Evolutionary conservation across 805 yeast genomes (phyloP).

Genomic region (Saturnispora besseyi): DNA sequence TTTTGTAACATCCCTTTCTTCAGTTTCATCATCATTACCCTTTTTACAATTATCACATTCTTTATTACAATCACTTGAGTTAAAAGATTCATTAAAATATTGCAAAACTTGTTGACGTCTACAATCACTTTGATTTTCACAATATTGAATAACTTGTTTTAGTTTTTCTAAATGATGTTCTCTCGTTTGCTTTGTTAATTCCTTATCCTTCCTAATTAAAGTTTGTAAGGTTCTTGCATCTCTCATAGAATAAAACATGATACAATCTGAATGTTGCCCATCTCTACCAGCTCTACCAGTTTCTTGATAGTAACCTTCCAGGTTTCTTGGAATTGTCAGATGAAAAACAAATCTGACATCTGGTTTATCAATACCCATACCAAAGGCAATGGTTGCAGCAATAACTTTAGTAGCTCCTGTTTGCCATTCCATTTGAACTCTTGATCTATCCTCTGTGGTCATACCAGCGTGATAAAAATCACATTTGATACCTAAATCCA

Average conservation of each 20-base stretch:
- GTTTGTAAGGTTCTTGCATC: constrained; percentile 73
- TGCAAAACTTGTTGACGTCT: constrained; percentile 82
- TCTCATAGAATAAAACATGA: constrained; percentile 68
- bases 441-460: constrained; percentile 61
- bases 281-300: constrained; percentile 99
- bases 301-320: constrained; percentile 96
- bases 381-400: constrained; percentile 97
- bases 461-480: constrained; percentile 94
- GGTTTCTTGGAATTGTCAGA: constrained; percentile 74
- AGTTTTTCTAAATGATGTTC: constrained; percentile 72
- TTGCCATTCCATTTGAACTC: constrained; percentile 82
- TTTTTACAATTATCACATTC: constrained; percentile 82
- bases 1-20: constrained; percentile 59
- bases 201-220: constrained; percentile 70
- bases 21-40: constrained; percentile 31
- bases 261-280: constrained; percentile 73
- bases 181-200: constrained; percentile 50
- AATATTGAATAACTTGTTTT: constrained; percentile 79
- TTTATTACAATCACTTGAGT: constrained; percentile 52
- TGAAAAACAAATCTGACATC: constrained; percentile 92
- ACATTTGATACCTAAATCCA: constrained; percentile 52
- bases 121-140: constrained; percentile 87
- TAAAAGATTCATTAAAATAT: constrained; percentile 80
- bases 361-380: constrained; percentile 98
- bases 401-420: constrained; percentile 59